These are phyloP conservation scores for Pseudogymnoascus sp. DNA, from an alignment of 2,329 filamentous ascomycete genomes.

Conservation along the genomic window DNA sequence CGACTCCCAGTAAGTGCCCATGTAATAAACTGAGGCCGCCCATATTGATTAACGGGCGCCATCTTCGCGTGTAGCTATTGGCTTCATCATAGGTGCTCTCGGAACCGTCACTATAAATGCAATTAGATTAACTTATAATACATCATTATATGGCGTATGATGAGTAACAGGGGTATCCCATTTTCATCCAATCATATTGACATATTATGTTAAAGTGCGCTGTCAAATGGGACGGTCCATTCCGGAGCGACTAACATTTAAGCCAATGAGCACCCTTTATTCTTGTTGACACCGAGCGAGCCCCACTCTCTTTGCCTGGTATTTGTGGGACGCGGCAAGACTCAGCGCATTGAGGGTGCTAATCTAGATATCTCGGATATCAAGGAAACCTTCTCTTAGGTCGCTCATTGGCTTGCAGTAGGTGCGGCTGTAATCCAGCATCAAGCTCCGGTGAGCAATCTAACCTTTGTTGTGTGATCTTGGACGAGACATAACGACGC, in stretches of 20 bases:
- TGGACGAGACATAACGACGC: neutral
- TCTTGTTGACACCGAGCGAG: neutral
- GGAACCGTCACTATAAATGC: neutral
- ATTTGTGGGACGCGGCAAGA: neutral
- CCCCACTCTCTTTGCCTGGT: neutral
- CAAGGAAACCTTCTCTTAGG: neutral
- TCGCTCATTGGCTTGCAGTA: neutral
- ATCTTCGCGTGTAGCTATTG: neutral
- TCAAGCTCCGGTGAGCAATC: neutral
- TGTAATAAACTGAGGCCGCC: neutral
- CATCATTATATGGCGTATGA: neutral
- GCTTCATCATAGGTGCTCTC: neutral
- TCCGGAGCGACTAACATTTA: neutral
- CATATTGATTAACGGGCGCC: neutral
- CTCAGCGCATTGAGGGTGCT: neutral
- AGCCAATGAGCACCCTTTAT: neutral
- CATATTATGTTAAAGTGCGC: neutral
- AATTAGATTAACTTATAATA: neutral
- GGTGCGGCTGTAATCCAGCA: neutral
- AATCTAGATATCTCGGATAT: neutral
- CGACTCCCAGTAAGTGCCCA: too few species aligned
- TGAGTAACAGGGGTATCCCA: neutral
- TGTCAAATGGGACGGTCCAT: neutral
- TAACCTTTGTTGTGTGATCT: neutral
- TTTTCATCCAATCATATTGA: neutral